phyloP scores from a whole-genome alignment of 1,284 basidiomycete species.

The Ustilago sp. region DNA sequence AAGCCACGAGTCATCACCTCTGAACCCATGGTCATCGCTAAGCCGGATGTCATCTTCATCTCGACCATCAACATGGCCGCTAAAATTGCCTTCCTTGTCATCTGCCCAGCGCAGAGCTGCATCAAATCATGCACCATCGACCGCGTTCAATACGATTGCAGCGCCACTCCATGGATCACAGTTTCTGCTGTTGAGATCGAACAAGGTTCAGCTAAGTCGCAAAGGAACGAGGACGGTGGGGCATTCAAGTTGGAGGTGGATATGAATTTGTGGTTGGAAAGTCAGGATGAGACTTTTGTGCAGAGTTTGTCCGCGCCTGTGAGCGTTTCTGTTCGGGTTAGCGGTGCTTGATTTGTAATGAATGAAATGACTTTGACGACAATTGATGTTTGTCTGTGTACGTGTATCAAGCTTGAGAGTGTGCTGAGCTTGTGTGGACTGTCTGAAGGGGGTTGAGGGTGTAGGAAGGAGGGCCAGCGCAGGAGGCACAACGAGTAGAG shows the following conservation, averaged over 20 bases:
- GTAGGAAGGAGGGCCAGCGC: too few relatives aligned
- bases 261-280: conserved; percentile 22
- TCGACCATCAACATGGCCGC: conserved; percentile 25
- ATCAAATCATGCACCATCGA: conserved; percentile 36
- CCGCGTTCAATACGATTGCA: conserved; percentile 18
- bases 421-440: background rate
- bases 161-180: conserved; percentile 25
- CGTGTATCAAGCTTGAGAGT: background rate
- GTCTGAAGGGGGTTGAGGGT: background rate
- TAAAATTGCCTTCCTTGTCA: conserved; percentile 26
- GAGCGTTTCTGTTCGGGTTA: conserved; percentile 18
- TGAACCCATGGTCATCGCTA: background rate
- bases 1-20: background rate
- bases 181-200: conserved; percentile 13
- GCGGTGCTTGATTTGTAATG: background rate
- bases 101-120: conserved; percentile 12
- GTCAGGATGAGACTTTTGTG: conserved; percentile 25
- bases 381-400: background rate
- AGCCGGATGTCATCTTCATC: conserved; percentile 17
- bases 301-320: conserved; percentile 23
- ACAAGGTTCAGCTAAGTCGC: background rate
- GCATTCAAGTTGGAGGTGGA: conserved; percentile 23
- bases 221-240: background rate
- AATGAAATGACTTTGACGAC: background rate
- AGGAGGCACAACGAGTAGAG: too few relatives aligned